These are phyloP conservation scores for Polyplosphaeria fusca DNA, from an alignment of 495 filamentous ascomycete genomes.

Conservation along the genomic window DNA sequence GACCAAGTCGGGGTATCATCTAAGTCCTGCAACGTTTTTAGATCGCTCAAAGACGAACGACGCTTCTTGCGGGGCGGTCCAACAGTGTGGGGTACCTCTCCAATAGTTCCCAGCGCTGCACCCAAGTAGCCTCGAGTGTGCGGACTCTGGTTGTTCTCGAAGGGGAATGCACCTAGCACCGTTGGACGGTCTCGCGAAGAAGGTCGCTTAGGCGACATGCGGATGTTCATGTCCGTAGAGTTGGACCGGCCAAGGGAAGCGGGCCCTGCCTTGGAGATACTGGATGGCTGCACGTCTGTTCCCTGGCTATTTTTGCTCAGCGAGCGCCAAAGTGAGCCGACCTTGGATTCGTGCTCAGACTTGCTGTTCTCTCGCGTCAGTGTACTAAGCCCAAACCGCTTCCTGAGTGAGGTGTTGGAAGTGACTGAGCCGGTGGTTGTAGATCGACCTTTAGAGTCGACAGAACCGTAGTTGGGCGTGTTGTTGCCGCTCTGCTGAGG, in stretches of 20 bases:
- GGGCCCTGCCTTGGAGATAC: slow-evolving; percentile 52
- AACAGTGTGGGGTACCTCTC: slow-evolving; percentile 41
- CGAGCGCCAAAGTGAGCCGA: slow-evolving; percentile 77
- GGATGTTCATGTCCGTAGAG: slow-evolving; percentile 71
- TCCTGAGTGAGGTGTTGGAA: slow-evolving; percentile 76
- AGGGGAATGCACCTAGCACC: slow-evolving; percentile 57
- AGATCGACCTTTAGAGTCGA: slow-evolving; percentile 49
- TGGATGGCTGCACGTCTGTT: slow-evolving; percentile 51
- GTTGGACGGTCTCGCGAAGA: slow-evolving; percentile 47
- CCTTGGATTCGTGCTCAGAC: slow-evolving; percentile 64
- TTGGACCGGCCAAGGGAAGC: slow-evolving; percentile 66
- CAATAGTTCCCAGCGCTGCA: slow-evolving; percentile 45
- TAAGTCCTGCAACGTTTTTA: slow-evolving; percentile 52
- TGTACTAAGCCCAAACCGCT: slow-evolving; percentile 73
- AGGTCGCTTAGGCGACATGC: slow-evolving; percentile 47
- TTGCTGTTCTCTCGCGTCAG: slow-evolving; percentile 75
- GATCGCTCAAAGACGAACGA: slow-evolving; percentile 86
- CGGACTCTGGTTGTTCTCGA: slow-evolving; percentile 39
- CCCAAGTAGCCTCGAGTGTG: slow-evolving; percentile 50
- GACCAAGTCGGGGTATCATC: slow-evolving; percentile 32
- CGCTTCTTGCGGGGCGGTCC: slow-evolving; percentile 68
- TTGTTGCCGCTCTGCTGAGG: slow-evolving; percentile 46
- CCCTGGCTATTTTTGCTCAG: slow-evolving; percentile 76
- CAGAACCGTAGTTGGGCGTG: slow-evolving; percentile 43
- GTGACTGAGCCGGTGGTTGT: slow-evolving; percentile 56